Evolutionary conservation across 2,329 filamentous ascomycete genomes (phyloP), one percentile per base, ranked within the genome.

Genomic region (Drechslerella dactyloides): DNA sequence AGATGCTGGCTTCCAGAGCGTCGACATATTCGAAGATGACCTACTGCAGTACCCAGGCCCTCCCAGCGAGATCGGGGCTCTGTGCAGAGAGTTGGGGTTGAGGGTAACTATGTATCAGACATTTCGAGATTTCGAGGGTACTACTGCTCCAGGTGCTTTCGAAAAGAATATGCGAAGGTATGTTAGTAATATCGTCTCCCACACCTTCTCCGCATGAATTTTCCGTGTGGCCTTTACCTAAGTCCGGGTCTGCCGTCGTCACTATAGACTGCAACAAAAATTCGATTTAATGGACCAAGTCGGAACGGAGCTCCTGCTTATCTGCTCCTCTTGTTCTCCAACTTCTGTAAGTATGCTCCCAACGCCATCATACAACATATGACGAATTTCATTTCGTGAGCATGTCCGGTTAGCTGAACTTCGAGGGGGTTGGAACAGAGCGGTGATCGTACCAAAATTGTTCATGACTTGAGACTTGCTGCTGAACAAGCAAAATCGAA

Each of bases 21-120:
- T 74, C 60, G 69, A 74, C 30, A 74, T 74, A 73, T 74, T 73
- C 55, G 73, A 74, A 63, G 66, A 70, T 61, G 73, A 74, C 58
- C 30, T 74, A 57, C 59, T 74, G 48, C 73, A 70, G 51, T 74
- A 70, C 53, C 54, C 68, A 37, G 68, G 68, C 33, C 65, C 58
- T n/a, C 73, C 68, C 33, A 63, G 63, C 60, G 73, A 74, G 52
- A 66, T 74, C 35, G 64, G 66, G 42, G 33, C 53, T 46, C 42
- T 73, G 11, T 74, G 73, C 56, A 68, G 73, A 64, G 73, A 74
- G 50, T 72, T 74, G 55, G 73, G 73, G 37, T 69, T 74, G 55
- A 74, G 69, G 63, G 61, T 74, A 52, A 59, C 69, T 48, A 74
- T 74, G 73, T 74, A 74, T 59, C 73, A 74, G 54, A 72, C 73